Base-by-base conservation (phyloP, 352 stramenopile species). In the Pythium pyrilobum region DNA sequence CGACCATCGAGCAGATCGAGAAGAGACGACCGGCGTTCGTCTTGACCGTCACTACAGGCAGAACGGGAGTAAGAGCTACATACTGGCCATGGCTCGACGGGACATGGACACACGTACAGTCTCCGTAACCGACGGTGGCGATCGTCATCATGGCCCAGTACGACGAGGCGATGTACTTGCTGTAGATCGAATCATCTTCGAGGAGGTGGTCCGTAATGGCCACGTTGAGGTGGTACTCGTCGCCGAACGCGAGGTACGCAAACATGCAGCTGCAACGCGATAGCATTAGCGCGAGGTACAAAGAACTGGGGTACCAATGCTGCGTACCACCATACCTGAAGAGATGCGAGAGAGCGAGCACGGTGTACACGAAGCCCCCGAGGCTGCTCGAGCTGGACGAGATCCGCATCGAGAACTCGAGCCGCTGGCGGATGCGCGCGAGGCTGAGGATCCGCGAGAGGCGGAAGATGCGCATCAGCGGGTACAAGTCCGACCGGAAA, bases 61-160 rank as follows among this genome's bases (percentile, higher is more conserved):
- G 3, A 16, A 52, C 27, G 41, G 28, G 20, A 36, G 8, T 36
- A 36, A 13, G 8, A 36, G 31, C 8, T 13, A 13, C 13, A 13
- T 13, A 13, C 31, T 13, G 8, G 31, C 8, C 31, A 36, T 13
- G 31, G 13, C 13, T 13, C 8, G 8, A 13, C 20, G 23, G 24
- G 43, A 38, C 6, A n/a, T 38, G 16, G 36, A 55, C 8, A 44
- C 8, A 74, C 71, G 52, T 77, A 89, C 79, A 68, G 44, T 91
- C 81, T 16, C 81, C 81, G 46, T 89, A 91, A 51, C 81, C 81
- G 24, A 89, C 79, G 0, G 81, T 89, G 10, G 81, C 84, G 67
- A 92, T 85, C 0, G 82, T 92, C 82, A 89, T 92, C 67, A 92
- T 90, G 21, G 82, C 78, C 82, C 79, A 89, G 66, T 92, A 92